Evolutionary conservation across 768 basidiomycete species (phyloP).

Genomic region (Suillus clintonianus): DNA sequence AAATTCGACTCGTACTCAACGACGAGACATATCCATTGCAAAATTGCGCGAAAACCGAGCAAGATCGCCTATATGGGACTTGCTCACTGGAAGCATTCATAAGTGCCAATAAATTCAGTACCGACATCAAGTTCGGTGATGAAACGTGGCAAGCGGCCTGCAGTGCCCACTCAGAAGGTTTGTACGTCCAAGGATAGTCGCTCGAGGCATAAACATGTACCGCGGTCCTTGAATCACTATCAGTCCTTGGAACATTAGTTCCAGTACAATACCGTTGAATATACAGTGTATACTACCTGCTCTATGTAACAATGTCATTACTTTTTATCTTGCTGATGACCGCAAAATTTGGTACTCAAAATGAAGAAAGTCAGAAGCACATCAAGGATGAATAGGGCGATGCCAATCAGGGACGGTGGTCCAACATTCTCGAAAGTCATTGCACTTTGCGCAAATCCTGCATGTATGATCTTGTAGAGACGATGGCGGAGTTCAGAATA

Average conservation of each 20-base stretch:
- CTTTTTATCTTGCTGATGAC: not conserved
- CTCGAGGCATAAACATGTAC: not conserved
- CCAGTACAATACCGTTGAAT: not conserved
- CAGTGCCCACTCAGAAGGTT: slow-evolving; percentile 12
- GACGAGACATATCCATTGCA: slow-evolving; percentile 35
- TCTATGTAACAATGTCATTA: not conserved
- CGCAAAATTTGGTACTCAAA: not conserved
- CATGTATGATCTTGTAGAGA: too few relatives aligned
- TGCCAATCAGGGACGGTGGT: not conserved
- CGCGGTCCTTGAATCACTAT: not conserved
- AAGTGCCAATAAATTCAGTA: slow-evolving; percentile 18
- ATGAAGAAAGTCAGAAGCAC: not conserved
- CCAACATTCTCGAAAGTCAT: not conserved
- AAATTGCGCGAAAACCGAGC: slow-evolving; percentile 22
- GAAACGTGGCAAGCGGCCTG: slow-evolving; percentile 35
- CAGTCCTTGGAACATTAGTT: not conserved
- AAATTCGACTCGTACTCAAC: slow-evolving; percentile 39
- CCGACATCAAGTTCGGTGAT: slow-evolving; percentile 28
- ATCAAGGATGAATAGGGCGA: too few relatives aligned
- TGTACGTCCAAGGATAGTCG: not conserved
- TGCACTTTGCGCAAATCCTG: too few relatives aligned
- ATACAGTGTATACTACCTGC: not conserved
- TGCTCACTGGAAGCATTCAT: slow-evolving; percentile 36
- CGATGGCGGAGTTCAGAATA: too few relatives aligned
- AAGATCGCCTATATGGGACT: slow-evolving; percentile 29